phyloP scores from a whole-genome alignment of 768 basidiomycete species.

The Boletus subparvulus region DNA sequence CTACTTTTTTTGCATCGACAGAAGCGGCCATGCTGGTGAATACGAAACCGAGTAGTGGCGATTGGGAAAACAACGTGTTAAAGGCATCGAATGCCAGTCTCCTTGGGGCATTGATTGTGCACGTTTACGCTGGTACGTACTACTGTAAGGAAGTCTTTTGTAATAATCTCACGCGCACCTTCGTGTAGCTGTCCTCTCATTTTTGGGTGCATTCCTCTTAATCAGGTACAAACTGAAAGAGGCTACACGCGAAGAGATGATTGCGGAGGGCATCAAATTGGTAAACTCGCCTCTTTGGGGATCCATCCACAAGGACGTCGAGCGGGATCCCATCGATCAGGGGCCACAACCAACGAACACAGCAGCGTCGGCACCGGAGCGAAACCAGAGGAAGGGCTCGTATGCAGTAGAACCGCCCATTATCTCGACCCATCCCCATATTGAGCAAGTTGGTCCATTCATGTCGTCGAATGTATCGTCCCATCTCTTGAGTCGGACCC shows the following conservation, averaged over 20 bases:
- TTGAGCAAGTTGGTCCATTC: slow-evolving; percentile 54
- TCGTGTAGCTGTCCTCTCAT: slow-evolving; percentile 43
- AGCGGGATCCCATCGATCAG: slow-evolving; percentile 5
- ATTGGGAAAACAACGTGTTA: slow-evolving; percentile 12
- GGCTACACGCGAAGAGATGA: slow-evolving; percentile 47
- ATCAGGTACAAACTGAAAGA: slow-evolving; percentile 54
- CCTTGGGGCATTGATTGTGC: slow-evolving; percentile 51
- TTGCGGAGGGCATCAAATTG: slow-evolving; percentile 32
- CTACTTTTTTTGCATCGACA: slow-evolving; percentile 61
- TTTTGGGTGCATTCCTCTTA: slow-evolving; percentile 56
- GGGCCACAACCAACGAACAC: background rate
- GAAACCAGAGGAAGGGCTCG: background rate
- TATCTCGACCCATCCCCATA: slow-evolving; percentile 46
- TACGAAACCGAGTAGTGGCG: slow-evolving; percentile 32
- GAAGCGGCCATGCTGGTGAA: slow-evolving; percentile 54
- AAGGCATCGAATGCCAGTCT: slow-evolving; percentile 47
- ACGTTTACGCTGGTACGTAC: slow-evolving; percentile 47
- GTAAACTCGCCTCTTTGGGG: slow-evolving; percentile 23
- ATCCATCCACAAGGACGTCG: slow-evolving; percentile 11
- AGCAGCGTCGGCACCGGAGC: background rate
- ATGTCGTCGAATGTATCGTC: slow-evolving; percentile 34
- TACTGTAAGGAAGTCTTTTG: slow-evolving; percentile 4
- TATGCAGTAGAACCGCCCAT: slow-evolving; percentile 29
- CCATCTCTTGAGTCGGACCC: slow-evolving; percentile 50
- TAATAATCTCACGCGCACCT: background rate